A percentile compares a stretch with the other conserved stretches of the same genome.
These are phyloP conservation scores for Colletotrichum navitas DNA, from an alignment of 2,329 filamentous ascomycete species.

Conservation along the genomic window DNA sequence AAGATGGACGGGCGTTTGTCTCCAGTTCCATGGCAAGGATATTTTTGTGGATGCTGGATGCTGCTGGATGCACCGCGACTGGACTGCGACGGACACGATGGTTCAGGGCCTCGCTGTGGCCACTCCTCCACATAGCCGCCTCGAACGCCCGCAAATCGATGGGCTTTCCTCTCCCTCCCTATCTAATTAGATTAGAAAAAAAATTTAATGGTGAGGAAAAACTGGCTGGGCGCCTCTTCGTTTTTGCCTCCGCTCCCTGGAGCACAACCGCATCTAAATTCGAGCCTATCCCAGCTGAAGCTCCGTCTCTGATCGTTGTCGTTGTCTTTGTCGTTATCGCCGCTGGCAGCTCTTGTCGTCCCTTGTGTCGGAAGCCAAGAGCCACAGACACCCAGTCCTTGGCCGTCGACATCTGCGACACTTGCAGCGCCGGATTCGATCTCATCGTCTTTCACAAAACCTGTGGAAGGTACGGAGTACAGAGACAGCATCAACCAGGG, in stretches of 20 bases:
- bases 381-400: slow-evolving; percentile 11
- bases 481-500: not conserved
- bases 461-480: not conserved
- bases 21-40: slow-evolving; percentile 17
- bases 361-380: slow-evolving; percentile 23
- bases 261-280: slow-evolving; percentile 24
- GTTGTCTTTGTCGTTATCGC: not conserved
- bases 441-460: not conserved
- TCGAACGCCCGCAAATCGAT: slow-evolving; percentile 34
- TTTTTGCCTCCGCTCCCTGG: slow-evolving; percentile 10
- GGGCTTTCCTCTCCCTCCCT: slow-evolving; percentile 21
- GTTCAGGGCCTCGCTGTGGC: slow-evolving; percentile 15
- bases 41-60: slow-evolving; percentile 14
- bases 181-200: slow-evolving; percentile 21
- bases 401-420: slow-evolving; percentile 27
- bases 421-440: slow-evolving; percentile 19
- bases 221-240: not conserved
- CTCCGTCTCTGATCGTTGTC: not conserved
- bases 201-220: slow-evolving; percentile 15
- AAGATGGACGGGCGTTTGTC: not conserved
- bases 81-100: slow-evolving; percentile 6
- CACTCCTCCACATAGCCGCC: slow-evolving; percentile 28
- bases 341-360: not conserved
- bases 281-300: not conserved
- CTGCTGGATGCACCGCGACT: slow-evolving; percentile 13